Conservation (phyloP, 2,329 filamentous ascomycete species). For the Clonostachys rhizophaga region DNA sequence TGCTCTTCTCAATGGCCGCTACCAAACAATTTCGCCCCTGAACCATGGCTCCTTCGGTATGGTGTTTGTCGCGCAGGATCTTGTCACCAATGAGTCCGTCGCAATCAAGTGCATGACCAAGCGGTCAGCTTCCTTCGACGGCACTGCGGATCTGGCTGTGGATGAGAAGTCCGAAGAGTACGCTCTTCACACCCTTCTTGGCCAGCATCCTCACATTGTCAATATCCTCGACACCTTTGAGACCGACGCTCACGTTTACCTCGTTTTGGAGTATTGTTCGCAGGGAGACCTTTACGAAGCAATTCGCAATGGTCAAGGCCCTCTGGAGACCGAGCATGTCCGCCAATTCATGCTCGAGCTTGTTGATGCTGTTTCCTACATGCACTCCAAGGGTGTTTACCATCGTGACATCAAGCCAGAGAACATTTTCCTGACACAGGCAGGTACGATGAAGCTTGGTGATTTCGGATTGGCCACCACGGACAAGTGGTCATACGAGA, state of each 20-base stretch:
- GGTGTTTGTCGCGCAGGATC: conserved; percentile 90
- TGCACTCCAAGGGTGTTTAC: conserved; percentile 87
- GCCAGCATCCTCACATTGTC: conserved; percentile 84
- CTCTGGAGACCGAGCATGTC: conserved; percentile 92
- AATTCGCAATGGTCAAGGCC: conserved; percentile 83
- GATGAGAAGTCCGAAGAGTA: conserved; percentile 83
- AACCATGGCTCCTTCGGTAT: conserved; percentile 99
- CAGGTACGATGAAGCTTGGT: conserved; percentile 90
- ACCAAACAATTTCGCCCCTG: conserved; percentile 85
- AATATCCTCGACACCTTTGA: conserved; percentile 89
- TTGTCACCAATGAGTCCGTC: conserved; percentile 71
- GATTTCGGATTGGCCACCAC: conserved; percentile 93
- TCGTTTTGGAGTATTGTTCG: conserved; percentile 92
- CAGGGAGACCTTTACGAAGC: conserved; percentile 97
- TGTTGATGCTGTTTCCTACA: conserved; percentile 81
- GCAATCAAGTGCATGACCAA: conserved; percentile 97
- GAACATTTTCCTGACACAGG: conserved; percentile 91
- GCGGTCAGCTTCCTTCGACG: conserved; percentile 57
- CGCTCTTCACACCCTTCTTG: conserved; percentile 74
- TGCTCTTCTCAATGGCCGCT: conserved; percentile 82
- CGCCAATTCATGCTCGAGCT: conserved; percentile 96
- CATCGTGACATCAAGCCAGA: conserved; percentile 99
- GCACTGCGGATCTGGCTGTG: conserved; percentile 60
- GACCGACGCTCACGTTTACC: conserved; percentile 82
- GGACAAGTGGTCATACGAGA: conserved; percentile 86